These are phyloP conservation scores for Emmonsiellopsis sp. DNA, from an alignment of 2,329 filamentous ascomycete genomes.

Conservation along the genomic window DNA sequence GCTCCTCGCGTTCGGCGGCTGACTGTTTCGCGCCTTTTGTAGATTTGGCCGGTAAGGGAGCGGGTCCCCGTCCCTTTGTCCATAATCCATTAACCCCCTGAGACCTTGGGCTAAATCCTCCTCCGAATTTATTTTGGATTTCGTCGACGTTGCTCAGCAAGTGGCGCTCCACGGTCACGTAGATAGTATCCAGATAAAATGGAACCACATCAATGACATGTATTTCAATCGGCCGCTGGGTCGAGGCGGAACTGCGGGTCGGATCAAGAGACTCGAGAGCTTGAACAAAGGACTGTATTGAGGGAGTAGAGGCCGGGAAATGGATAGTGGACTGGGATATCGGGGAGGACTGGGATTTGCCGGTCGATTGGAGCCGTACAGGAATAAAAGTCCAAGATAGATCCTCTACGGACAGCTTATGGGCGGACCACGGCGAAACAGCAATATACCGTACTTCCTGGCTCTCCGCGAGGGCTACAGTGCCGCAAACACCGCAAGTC, in stretches of 20 bases:
- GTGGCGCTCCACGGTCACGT: conserved; percentile 75
- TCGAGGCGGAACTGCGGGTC: conserved; percentile 62
- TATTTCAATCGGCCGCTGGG: conserved; percentile 73
- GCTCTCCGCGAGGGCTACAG: conserved; percentile 14
- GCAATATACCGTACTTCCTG: conserved; percentile 34
- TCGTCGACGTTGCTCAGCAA: conserved; percentile 71
- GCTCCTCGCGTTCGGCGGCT: conserved; percentile 41
- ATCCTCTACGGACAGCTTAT: conserved; percentile 41
- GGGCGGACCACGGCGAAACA: conserved; percentile 36
- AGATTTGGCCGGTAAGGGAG: conserved; percentile 11
- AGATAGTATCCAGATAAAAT: conserved; percentile 72
- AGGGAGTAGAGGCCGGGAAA: conserved; percentile 60
- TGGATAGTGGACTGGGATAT: conserved; percentile 70
- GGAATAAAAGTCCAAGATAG: conserved; percentile 80
- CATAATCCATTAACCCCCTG: conserved; percentile 31
- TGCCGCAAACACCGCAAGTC: neutral
- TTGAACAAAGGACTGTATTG: conserved; percentile 71
- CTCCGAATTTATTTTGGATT: conserved; percentile 72
- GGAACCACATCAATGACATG: conserved; percentile 72
- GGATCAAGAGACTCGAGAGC: conserved; percentile 63
- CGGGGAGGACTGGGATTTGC: conserved; percentile 44
- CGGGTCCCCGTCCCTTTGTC: conserved; percentile 23
- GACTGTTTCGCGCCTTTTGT: conserved; percentile 24
- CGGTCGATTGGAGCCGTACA: conserved; percentile 45
- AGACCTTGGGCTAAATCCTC: conserved; percentile 40